Conservation (phyloP, 2,329 filamentous ascomycete genomes). For the Aureobasidium mangrovei region DNA sequence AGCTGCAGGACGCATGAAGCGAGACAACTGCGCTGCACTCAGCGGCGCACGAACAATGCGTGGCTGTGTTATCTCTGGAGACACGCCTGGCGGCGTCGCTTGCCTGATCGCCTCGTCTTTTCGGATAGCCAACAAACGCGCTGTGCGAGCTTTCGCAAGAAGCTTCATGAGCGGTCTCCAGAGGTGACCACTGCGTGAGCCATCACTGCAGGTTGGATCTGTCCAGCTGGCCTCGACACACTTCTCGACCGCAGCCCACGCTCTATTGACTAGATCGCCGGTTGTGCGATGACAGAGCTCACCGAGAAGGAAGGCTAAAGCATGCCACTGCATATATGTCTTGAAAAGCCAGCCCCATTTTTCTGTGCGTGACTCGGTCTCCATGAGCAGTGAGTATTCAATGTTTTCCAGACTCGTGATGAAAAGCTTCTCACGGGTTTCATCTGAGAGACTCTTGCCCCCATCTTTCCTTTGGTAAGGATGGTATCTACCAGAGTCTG, state of each 20-base stretch:
- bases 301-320: conserved; percentile 52
- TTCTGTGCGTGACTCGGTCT: conserved; percentile 52
- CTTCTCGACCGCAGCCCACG: conserved; percentile 49
- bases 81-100: conserved; percentile 7
- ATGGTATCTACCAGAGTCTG: conserved; percentile 44
- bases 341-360: conserved; percentile 59
- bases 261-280: conserved; percentile 50
- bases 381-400: conserved; percentile 59
- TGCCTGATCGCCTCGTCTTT: conserved; percentile 23
- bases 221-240: conserved; percentile 36
- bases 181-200: conserved; percentile 42
- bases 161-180: conserved; percentile 56
- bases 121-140: conserved; percentile 43
- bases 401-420: conserved; percentile 65
- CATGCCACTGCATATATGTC: conserved; percentile 58
- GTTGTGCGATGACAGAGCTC: conserved; percentile 50
- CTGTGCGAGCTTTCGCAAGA: conserved; percentile 49
- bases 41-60: conserved; percentile 25
- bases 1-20: conserved; percentile 25
- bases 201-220: conserved; percentile 21
- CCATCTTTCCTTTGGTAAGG: conserved; percentile 56
- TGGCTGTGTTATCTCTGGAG: conserved; percentile 15
- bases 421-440: conserved; percentile 60
- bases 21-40: conserved; percentile 26
- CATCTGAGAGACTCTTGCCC: conserved; percentile 48